phyloP scores from a whole-genome alignment of 495 filamentous ascomycete genomes.

The Staphylotrichum longicolle region DNA sequence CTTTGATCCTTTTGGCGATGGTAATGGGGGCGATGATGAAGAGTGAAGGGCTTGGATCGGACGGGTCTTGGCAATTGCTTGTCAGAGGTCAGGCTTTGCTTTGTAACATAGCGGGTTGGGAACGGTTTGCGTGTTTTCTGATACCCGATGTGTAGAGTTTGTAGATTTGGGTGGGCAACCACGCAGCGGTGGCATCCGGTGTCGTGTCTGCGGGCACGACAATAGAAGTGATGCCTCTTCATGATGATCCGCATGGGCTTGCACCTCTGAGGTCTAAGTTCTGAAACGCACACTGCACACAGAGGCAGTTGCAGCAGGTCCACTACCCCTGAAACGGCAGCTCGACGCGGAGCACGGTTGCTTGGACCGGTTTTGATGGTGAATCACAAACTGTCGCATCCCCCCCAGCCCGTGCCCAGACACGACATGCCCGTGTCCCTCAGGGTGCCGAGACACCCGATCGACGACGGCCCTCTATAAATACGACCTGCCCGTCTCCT shows the following conservation, averaged over 20 bases:
- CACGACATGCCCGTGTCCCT: neutral
- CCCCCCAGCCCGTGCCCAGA: neutral
- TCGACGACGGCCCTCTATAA: neutral
- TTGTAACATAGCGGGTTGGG: neutral
- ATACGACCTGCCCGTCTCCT: neutral
- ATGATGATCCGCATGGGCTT: too few species aligned
- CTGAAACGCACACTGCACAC: neutral
- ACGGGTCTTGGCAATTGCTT: too few species aligned
- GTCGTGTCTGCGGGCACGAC: too few species aligned
- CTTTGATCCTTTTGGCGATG: conserved; percentile 30
- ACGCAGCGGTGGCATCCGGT: neutral
- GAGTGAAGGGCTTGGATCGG: conserved; percentile 15
- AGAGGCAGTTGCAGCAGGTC: neutral
- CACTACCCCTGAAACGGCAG: neutral
- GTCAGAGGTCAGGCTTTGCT: too few species aligned
- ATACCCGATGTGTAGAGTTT: conserved; percentile 8
- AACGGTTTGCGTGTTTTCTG: conserved; percentile 2
- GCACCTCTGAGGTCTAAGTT: neutral
- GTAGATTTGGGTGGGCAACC: conserved; percentile 7
- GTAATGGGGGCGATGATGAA: conserved; percentile 21
- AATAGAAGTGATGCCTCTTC: too few species aligned
- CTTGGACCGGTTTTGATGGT: neutral
- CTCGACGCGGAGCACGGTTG: neutral
- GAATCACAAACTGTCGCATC: conserved; percentile 1
- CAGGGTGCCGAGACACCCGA: conserved; percentile 2